Evolutionary conservation across 2,329 filamentous ascomycete species (phyloP), one percentile per base, ranked within the genome.

Genomic region (Penicillium thymicola): DNA sequence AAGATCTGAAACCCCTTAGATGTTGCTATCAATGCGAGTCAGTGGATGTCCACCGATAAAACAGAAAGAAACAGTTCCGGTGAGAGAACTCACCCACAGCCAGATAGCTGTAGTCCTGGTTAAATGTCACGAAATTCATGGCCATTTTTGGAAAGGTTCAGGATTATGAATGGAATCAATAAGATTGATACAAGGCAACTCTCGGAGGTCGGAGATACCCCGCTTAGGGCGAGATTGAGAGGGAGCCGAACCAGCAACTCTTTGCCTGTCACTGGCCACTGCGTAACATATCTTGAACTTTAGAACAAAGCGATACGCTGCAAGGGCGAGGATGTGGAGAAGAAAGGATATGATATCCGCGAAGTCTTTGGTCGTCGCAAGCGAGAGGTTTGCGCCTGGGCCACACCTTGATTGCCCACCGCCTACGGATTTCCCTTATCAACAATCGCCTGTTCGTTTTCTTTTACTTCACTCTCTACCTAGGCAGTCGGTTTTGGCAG

Each of bases 101-200:
- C 63, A 99, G 83, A 76, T 93, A 93, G 82, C 90, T 96, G 80
- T 96, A 92, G 81, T 99, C 94, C 81, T 99, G 94, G 77, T 99
- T 99, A 78, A 97, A 99, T 41, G 93, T 97, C 69, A 99, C 91
- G 78, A 96, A 99, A 77, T 99, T 99, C 80, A 97, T 91, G 47
- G 86, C 78, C 87, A 90, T 90, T 59, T 72, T 82, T 62, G 46
- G 37, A 45, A 34, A 32, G 18, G 52, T 50, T 38, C 40, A 41
- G 28, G 16, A 37, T 32, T 32, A 21, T 23, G 36, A 42, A 41
- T n/a, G 36, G 37, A 54, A 37, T 55, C 49, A 38, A 55, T 28
- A 30, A 42, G 45, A 54, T 58, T 54, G 58, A 63, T 61, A 56
- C 25, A 34, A 57, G 49, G 54, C 42, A 56, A 59, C 57, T 57